Percentiles rank a stretch among this genome's conserved stretches.
phyloP scores from a whole-genome alignment of 257 asterid genomes.

The Plantago elongata region DNA sequence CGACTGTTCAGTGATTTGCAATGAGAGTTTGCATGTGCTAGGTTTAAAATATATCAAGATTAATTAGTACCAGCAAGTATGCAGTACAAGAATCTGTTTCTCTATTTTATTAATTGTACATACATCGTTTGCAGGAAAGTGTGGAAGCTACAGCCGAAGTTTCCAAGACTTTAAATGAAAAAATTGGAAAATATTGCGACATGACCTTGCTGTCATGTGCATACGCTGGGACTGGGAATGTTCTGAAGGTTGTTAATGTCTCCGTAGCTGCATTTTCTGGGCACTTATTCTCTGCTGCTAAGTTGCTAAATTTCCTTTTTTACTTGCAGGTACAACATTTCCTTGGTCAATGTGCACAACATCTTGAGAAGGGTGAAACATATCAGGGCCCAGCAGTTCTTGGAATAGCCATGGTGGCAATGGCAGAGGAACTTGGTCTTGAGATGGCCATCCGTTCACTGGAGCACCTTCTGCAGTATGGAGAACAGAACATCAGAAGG shows the following conservation, averaged over 20 bases:
- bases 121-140: slow-evolving; percentile 46
- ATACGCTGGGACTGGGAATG: slow-evolving; percentile 97
- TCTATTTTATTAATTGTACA: slow-evolving; percentile 10
- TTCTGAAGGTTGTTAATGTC: slow-evolving; percentile 72
- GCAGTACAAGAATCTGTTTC: too few relatives aligned
- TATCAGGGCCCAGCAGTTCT: slow-evolving; percentile 94
- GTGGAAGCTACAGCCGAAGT: slow-evolving; percentile 93
- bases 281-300: not conserved
- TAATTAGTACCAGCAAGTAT: too few relatives aligned
- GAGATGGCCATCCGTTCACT: slow-evolving; percentile 97
- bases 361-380: slow-evolving; percentile 82
- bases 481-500: slow-evolving; percentile 84
- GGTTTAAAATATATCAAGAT: too few relatives aligned
- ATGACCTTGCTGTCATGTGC: slow-evolving; percentile 94
- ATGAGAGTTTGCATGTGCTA: not conserved
- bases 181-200: slow-evolving; percentile 77
- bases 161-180: slow-evolving; percentile 75
- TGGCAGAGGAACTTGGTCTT: slow-evolving; percentile 93
- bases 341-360: slow-evolving; percentile 89
- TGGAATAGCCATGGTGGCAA: slow-evolving; percentile 97
- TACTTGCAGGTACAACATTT: slow-evolving; percentile 80
- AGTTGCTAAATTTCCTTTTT: slow-evolving; percentile 22
- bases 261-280: not conserved
- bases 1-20: not conserved
- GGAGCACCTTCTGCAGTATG: slow-evolving; percentile 94